These are phyloP conservation scores for Seiridium cupressi DNA, from an alignment of 2,329 filamentous ascomycete species.

Conservation along the genomic window DNA sequence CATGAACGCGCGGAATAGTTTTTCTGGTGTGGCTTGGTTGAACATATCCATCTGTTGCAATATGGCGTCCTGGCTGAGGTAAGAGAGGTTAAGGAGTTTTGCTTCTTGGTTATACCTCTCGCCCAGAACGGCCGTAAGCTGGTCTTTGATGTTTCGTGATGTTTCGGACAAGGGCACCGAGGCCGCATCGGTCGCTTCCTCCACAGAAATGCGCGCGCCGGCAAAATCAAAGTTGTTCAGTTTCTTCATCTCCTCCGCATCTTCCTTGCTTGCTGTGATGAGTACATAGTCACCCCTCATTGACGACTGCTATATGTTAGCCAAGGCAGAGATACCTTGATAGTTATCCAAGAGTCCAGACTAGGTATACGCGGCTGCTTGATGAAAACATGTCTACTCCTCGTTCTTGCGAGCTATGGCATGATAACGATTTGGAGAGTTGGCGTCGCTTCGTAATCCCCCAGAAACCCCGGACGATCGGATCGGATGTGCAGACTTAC, in stretches of 20 bases:
- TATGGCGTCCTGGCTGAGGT: conserved; percentile 68
- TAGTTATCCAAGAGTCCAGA: conserved; percentile 32
- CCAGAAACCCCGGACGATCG: conserved; percentile 41
- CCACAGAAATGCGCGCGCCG: conserved; percentile 57
- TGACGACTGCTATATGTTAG: conserved; percentile 71
- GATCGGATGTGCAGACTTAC: conserved; percentile 60
- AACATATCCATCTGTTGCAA: conserved; percentile 77
- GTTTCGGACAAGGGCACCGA: conserved; percentile 47
- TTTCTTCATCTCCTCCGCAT: conserved; percentile 63
- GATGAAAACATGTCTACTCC: conserved; percentile 32
- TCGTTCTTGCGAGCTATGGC: conserved; percentile 37
- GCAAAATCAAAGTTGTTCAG: conserved; percentile 70
- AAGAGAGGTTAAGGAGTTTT: conserved; percentile 83
- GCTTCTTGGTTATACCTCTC: conserved; percentile 68
- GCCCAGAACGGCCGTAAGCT: conserved; percentile 69
- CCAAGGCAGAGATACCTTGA: conserved; percentile 49
- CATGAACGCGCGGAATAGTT: conserved; percentile 92
- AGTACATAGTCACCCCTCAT: conserved; percentile 68
- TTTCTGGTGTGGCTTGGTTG: conserved; percentile 69
- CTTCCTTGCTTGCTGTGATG: conserved; percentile 63
- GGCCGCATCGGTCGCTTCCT: conserved; percentile 38
- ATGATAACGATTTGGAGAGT: conserved; percentile 37
- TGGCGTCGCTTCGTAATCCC: conserved; percentile 35
- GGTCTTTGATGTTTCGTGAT: conserved; percentile 62
- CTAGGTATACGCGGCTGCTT: conserved; percentile 32